phyloP scores from a whole-genome alignment of 2,329 filamentous ascomycete species.

The Aspergillus brasiliensis region DNA sequence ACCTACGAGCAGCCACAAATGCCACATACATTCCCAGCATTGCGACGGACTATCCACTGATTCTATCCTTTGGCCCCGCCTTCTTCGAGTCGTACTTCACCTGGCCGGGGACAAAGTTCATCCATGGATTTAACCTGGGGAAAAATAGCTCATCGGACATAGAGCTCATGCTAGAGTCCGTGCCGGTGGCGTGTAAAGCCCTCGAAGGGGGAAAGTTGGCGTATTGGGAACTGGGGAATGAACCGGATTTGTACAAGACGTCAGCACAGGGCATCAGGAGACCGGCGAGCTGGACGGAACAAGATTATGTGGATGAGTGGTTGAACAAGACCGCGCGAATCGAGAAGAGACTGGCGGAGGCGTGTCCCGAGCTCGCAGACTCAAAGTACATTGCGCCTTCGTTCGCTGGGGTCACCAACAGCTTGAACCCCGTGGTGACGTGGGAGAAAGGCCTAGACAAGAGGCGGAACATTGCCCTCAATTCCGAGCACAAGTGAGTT shows the following conservation, averaged over 20 bases:
- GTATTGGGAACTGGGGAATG: slow-evolving; percentile 66
- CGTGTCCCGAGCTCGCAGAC: neutral
- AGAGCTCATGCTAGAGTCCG: slow-evolving; percentile 39
- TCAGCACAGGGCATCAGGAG: slow-evolving; percentile 47
- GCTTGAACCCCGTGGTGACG: slow-evolving; percentile 9
- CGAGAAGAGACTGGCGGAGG: neutral
- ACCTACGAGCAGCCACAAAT: neutral
- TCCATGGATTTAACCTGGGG: slow-evolving; percentile 6
- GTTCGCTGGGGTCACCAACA: slow-evolving; percentile 2
- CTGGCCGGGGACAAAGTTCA: slow-evolving; percentile 3
- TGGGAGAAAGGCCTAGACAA: slow-evolving; percentile 4
- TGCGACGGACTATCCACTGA: slow-evolving; percentile 1
- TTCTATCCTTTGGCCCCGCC: neutral
- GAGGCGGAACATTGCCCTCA: slow-evolving; percentile 4
- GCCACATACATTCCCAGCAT: slow-evolving; percentile 6
- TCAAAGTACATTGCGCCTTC: slow-evolving; percentile 5
- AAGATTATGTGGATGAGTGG: slow-evolving; percentile 8
- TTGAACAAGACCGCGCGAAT: neutral
- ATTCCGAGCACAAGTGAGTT: slow-evolving; percentile 9
- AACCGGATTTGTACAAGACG: slow-evolving; percentile 62
- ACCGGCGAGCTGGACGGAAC: slow-evolving; percentile 4
- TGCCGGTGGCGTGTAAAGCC: slow-evolving; percentile 60
- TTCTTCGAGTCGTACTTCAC: slow-evolving; percentile 6
- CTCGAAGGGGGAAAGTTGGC: slow-evolving; percentile 55
- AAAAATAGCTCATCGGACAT: neutral